Evolutionary conservation across 768 basidiomycete species (phyloP), one percentile per base, ranked within the genome.

Genomic region (Hysterangium stoloniferum): DNA sequence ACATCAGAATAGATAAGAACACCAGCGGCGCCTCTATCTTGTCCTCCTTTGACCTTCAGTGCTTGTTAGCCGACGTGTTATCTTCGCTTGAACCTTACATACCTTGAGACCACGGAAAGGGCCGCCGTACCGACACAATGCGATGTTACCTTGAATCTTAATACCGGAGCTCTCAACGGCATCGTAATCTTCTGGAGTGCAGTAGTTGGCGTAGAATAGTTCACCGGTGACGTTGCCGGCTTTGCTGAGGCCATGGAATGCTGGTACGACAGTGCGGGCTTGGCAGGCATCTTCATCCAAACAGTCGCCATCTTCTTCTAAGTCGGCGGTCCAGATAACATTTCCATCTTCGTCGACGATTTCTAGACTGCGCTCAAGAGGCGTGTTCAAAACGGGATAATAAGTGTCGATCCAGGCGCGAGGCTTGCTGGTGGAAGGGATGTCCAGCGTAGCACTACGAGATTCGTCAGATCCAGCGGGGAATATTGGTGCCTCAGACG

Each of bases 101-200:
- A 84, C 83, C 74, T 93, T 96, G 17, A 98, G 71, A 9, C 94
- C 94, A 56, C 94, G 82, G 70, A 87, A 88, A 50, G 77, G 73
- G 11, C 64, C 69, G 13, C 85, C 86, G 62, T 93, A 95, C 42
- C 90, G 82, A 17, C 76, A 73, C 27, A 96, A 70, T 28, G 84
- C 84, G 49, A 96, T 80, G 56, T 83, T 84, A 37, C 83, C 89
- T 0, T 75, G 82, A 53, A 94, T 68, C 59, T 91, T 72, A 37
- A 81, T 73, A 4, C 91, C 92, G 64, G 68, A 60, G 9, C 6
- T 33, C 7, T 25, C 71, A 11, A 95, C 78, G 24, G 76, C 70
- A 48, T 81, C 82, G 51, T 79, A 87, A 56, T 89, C 88, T 9
- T 78, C 74, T 65, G 85, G 83, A 4, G 71, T 70, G 3, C 91